phyloP scores from a whole-genome alignment of 2,329 filamentous ascomycete species.

The Fusarium decemcellulare region DNA sequence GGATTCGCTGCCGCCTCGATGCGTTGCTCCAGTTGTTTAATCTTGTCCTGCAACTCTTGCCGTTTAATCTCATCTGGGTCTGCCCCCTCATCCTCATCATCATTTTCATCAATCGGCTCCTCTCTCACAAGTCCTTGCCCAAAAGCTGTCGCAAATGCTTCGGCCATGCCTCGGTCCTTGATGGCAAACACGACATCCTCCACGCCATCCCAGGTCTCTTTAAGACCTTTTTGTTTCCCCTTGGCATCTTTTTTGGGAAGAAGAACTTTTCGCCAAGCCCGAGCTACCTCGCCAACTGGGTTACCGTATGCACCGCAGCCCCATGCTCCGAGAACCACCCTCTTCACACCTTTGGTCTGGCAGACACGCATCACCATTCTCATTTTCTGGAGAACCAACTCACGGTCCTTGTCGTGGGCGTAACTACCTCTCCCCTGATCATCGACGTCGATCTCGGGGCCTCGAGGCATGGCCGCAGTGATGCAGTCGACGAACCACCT shows the following conservation, averaged over 20 bases:
- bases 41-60: constrained; percentile 28
- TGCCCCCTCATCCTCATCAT: neutral
- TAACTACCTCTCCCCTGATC: constrained; percentile 53
- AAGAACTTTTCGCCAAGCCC: constrained; percentile 61
- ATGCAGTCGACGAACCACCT: constrained; percentile 72
- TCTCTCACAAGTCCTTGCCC: constrained; percentile 48
- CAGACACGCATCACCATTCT: constrained; percentile 68
- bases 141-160: constrained; percentile 65
- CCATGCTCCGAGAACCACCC: constrained; percentile 74
- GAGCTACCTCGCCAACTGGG: constrained; percentile 70
- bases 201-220: constrained; percentile 40
- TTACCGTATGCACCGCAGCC: constrained; percentile 76
- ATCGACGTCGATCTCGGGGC: constrained; percentile 65
- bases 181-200: constrained; percentile 71
- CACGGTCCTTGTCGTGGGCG: constrained; percentile 63
- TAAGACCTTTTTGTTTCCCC: constrained; percentile 27
- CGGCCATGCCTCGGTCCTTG: constrained; percentile 64
- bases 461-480: constrained; percentile 70
- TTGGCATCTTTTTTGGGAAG: constrained; percentile 31
- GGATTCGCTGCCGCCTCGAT: constrained; percentile 26
- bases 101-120: neutral
- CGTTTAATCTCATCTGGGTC: constrained; percentile 13
- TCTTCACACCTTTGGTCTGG: constrained; percentile 59
- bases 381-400: constrained; percentile 69
- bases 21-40: constrained; percentile 35